Evolutionary conservation across 2,329 filamentous ascomycete species (phyloP), one percentile per base, ranked within the genome.

Genomic region (Fonsecaea pugnacius): DNA sequence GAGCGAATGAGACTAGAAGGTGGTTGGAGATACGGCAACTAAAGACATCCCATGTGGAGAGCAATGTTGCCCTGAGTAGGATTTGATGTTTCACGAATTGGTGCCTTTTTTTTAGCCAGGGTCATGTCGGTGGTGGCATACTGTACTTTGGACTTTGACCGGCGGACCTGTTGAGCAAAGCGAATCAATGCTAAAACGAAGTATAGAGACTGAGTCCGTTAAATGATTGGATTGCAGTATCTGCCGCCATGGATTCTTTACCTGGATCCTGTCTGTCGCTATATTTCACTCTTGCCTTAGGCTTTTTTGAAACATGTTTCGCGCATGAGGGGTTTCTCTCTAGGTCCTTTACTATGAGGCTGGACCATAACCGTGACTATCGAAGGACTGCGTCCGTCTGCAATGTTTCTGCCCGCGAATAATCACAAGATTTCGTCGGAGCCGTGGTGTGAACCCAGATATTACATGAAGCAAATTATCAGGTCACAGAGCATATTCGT

Each of bases 1-100:
- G 91, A 96, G 76, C 86, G 88, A 73, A 83, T 97, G 74, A 85
- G 90, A 58, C 83, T 89, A 67, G 91, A 96, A 70, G 93, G 93
- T 4, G 92, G 91, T 0, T 97, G 93, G 93, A 88, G 85, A 54
- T 94, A 90, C 75, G 85, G 67, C 8, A 36, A 52, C 18, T 64
- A 18, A 53, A 58, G 14, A 12, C 16, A 36, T 30, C 33, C 35
- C 21, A 32, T 9, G 24, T 38, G 14, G 33, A 12, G 27, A 50
- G 40, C 40, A 52, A n/a, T 18, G 2, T 50, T 38, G 32, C 27
- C 21, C 30, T 51, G 52, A 40, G 14, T 50, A 33, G n/a, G 50
- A 27, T 21, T 46, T 53, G 50, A 60, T 43, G 48, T 53, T 35
- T 40, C 7, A 60, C 16, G 50, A 60, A 33, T 46, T 36, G 21